Evolutionary conservation across 805 yeast species (phyloP).

Genomic region (Naumovozyma dairenensis): DNA sequence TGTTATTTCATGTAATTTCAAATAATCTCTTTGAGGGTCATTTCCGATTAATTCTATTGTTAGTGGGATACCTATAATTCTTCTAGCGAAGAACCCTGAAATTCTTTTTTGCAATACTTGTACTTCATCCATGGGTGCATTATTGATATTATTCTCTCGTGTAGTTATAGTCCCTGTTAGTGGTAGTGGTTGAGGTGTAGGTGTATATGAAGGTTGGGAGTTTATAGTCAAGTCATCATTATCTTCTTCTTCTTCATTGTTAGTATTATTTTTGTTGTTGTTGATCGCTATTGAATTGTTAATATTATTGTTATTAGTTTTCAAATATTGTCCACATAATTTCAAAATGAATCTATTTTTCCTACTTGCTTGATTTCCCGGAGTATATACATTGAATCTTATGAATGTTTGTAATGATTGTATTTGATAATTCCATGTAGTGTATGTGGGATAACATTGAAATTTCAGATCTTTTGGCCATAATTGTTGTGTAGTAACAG

Average conservation of each 20-base stretch:
- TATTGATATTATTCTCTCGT: too few species aligned
- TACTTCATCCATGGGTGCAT: slow-evolving; percentile 26
- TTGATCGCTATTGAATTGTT: too few species aligned
- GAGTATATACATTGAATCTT: slow-evolving; percentile 60
- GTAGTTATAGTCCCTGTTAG: too few species aligned
- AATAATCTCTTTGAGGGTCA: slow-evolving; percentile 23
- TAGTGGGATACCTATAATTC: slow-evolving; percentile 48
- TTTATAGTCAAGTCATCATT: too few species aligned
- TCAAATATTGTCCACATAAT: slow-evolving; percentile 47
- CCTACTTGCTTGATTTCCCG: slow-evolving; percentile 53
- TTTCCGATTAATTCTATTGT: slow-evolving; percentile 40
- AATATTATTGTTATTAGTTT: slow-evolving; percentile 4
- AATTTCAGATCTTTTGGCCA: slow-evolving; percentile 53
- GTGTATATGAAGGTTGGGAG: too few species aligned
- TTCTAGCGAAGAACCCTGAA: slow-evolving; percentile 58
- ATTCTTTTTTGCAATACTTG: slow-evolving; percentile 53
- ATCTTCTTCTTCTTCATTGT: too few species aligned
- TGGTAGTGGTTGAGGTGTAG: too few species aligned
- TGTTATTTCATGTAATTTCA: slow-evolving; percentile 36
- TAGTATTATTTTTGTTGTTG: too few species aligned
- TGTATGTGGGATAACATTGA: slow-evolving; percentile 50
- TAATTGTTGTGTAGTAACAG: slow-evolving; percentile 27
- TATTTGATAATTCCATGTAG: slow-evolving; percentile 26
- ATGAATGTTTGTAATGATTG: slow-evolving; percentile 46
- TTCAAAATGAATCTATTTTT: slow-evolving; percentile 62